phyloP scores from a whole-genome alignment of 1,139 yeast genomes.

The Zygosaccharomyces sapae region DNA sequence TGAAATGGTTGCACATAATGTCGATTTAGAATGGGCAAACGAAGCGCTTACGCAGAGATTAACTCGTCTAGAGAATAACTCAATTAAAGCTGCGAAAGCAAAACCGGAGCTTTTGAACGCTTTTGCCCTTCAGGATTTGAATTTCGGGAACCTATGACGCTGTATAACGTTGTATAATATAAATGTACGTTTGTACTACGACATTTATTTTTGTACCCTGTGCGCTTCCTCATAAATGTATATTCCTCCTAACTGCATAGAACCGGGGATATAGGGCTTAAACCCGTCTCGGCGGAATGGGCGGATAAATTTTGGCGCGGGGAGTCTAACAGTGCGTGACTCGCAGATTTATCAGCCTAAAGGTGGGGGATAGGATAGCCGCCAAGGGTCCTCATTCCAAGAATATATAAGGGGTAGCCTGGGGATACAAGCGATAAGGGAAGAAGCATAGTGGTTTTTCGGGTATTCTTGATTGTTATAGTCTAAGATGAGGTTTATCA shows the following conservation, averaged over 20 bases:
- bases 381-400: neutral
- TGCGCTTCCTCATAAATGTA: neutral
- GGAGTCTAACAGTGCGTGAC: neutral
- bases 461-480: no score
- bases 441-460: no score
- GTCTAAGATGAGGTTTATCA: no score
- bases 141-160: neutral
- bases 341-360: neutral
- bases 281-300: neutral
- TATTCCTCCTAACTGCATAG: neutral
- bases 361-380: slow-evolving; percentile 3
- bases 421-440: neutral
- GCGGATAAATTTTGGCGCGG: neutral
- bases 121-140: neutral
- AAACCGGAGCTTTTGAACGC: neutral
- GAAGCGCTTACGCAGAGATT: neutral
- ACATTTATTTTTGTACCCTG: no score
- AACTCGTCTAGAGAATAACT: neutral
- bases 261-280: neutral
- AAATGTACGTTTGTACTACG: no score
- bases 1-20: neutral
- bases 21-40: neutral
- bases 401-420: neutral
- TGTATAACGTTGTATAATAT: no score
- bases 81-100: neutral